These are phyloP conservation scores for Pestalotiopsis sp. DNA, from an alignment of 2,329 filamentous ascomycete species.

Conservation along the genomic window DNA sequence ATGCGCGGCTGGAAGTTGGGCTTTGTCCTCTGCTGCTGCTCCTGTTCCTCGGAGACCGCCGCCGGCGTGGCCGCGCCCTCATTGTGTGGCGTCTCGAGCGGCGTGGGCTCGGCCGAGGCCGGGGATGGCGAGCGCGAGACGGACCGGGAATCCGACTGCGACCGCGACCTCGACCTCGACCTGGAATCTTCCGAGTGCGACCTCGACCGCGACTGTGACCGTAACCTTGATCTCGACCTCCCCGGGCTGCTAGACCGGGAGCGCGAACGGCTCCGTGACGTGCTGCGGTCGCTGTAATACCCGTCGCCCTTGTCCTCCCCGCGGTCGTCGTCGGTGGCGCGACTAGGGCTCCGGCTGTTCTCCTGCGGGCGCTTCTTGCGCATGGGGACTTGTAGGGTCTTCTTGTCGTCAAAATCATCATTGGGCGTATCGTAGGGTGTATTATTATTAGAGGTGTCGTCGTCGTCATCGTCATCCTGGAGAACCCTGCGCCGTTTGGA, in stretches of 20 bases:
- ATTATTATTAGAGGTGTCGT: constrained; percentile 26
- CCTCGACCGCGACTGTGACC: constrained; percentile 20
- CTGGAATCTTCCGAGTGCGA: constrained; percentile 19
- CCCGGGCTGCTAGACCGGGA: constrained; percentile 18
- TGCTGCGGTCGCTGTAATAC: constrained; percentile 31
- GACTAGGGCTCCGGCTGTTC: constrained; percentile 24
- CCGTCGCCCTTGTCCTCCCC: constrained; percentile 13
- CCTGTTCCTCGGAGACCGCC: neutral
- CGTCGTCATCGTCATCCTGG: constrained; percentile 42
- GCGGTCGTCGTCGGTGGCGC: constrained; percentile 18
- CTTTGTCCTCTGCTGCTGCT: constrained; percentile 41
- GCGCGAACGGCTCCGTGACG: constrained; percentile 27
- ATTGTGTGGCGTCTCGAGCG: constrained; percentile 18
- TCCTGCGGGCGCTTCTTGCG: constrained; percentile 26
- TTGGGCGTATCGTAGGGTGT: constrained; percentile 46
- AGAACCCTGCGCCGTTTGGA: constrained; percentile 44
- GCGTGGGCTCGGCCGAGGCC: constrained; percentile 20
- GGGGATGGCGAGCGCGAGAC: constrained; percentile 22
- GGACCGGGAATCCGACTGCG: constrained; percentile 25
- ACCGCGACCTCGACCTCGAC: constrained; percentile 18
- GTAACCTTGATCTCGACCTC: constrained; percentile 24
- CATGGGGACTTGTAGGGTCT: constrained; percentile 29
- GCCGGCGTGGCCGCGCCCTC: constrained; percentile 31
- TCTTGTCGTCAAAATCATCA: constrained; percentile 16
- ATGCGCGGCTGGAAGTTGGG: constrained; percentile 73